Evolutionary conservation across 1,284 basidiomycete species (phyloP), one percentile per base, ranked within the genome.

Genomic region (Leccinum pachyderme): DNA sequence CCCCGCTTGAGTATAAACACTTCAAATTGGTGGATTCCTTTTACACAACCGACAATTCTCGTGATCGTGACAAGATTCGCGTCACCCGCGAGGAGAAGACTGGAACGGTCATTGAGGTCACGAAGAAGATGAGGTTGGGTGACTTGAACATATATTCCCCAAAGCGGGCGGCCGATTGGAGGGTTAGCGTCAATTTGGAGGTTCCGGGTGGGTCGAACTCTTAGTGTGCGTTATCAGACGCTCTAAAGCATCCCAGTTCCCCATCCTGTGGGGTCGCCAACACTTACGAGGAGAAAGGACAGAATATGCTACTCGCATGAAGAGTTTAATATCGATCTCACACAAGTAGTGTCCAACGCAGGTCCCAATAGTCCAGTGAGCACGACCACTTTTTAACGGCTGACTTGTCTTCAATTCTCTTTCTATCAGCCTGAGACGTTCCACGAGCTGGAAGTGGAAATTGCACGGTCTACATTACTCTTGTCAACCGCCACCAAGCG

Each of bases 221-320:
- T 12, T 51, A 67, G 48, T 72, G 72, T 35, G 39, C 27, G 18
- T 37, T 29, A 31, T 25, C 54, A 54, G 39, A 41, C 48, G 22
- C 37, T 63, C 25, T 43, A n/a, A 11, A 8, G 2, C 27, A 32
- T 27, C 15, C 35, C 58, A 89, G 87, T 82, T 9, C 59, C 75
- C 2, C 84, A 83, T 62, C 87, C 88, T 0, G 59, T 83, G 53
- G 87, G 87, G 4, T 69, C 77, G 4, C 73, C 84, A 0, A 77
- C 77, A 2, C 75, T 81, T 60, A 80, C 81, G 29, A 83, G 92
- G 58, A 81, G 81, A 74, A 99, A 97, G 75, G 94, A 99, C 72
- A 81, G 97, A 35, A 79, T 98, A 66, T 92, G 91, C 62, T 99
- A 99, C 70, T 77, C 86, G 2, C 95, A 98, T 72, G 93, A 98